phyloP scores from a whole-genome alignment of 495 filamentous ascomycete genomes.

The Trichoderma reesei region DNA sequence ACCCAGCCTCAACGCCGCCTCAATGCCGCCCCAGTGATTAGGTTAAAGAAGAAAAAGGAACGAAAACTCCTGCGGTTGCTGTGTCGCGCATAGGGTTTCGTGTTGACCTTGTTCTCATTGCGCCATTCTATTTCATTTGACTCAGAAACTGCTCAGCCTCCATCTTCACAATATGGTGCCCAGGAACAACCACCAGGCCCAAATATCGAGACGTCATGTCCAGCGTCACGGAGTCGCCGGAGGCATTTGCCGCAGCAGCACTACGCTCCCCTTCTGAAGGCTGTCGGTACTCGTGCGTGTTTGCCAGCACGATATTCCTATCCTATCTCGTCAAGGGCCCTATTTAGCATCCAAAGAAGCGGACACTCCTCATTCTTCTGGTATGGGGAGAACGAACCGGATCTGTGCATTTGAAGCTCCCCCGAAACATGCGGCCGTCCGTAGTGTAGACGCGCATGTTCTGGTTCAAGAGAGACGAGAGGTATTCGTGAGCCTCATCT shows the following conservation, averaged over 20 bases:
- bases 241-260: slow-evolving; percentile 32
- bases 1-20: background rate
- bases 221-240: slow-evolving; percentile 39
- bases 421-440: slow-evolving; percentile 81
- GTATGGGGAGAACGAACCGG: slow-evolving; percentile 45
- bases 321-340: slow-evolving; percentile 22
- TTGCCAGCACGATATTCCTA: slow-evolving; percentile 72
- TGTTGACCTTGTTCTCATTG: background rate
- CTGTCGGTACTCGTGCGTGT: slow-evolving; percentile 78
- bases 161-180: slow-evolving; percentile 74
- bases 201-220: slow-evolving; percentile 78
- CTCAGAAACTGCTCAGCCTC: slow-evolving; percentile 68
- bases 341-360: background rate
- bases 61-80: background rate
- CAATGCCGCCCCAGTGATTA: background rate
- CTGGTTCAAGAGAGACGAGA: slow-evolving; percentile 50
- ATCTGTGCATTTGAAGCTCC: slow-evolving; percentile 89
- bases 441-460: slow-evolving; percentile 71
- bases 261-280: slow-evolving; percentile 45
- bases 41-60: background rate
- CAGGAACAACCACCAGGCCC: slow-evolving; percentile 84
- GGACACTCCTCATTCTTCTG: background rate
- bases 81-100: background rate
- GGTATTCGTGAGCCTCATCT: slow-evolving; percentile 30
- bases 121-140: slow-evolving; percentile 22